Conservation (phyloP, 495 filamentous ascomycete genomes). For the Usnea hakonensis region DNA sequence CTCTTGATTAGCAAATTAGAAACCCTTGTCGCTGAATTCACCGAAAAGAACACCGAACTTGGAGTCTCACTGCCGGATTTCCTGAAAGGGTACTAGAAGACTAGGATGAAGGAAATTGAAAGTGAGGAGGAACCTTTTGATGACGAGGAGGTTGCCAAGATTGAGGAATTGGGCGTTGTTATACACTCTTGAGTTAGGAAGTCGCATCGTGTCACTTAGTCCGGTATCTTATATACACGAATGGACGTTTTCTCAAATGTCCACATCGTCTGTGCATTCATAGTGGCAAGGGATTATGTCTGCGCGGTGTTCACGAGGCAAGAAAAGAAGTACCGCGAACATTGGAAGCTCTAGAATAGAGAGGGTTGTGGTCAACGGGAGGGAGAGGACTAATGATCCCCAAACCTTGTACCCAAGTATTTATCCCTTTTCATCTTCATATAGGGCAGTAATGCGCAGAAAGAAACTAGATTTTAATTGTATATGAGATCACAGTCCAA, state of each 20-base stretch:
- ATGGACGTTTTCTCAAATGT: no score
- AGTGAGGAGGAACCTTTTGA: background rate
- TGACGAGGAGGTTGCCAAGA: background rate
- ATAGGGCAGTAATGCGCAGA: no score
- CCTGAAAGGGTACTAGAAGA: background rate
- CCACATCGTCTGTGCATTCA: no score
- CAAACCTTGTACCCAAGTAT: no score
- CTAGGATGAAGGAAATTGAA: background rate
- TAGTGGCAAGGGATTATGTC: no score
- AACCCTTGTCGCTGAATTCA: background rate
- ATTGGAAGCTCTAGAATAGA: no score
- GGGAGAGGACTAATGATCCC: no score
- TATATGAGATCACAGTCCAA: background rate
- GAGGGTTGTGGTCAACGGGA: no score
- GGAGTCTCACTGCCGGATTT: background rate
- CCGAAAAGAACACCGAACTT: background rate
- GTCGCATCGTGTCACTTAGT: background rate
- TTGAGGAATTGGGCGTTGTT: background rate
- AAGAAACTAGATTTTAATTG: background rate
- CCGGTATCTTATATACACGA: no score
- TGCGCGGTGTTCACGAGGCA: no score
- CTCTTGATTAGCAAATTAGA: background rate
- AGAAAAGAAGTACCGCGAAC: no score
- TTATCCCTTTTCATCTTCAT: no score
- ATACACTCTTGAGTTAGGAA: background rate